Evolutionary conservation across 306 rosid genomes (phyloP).

Genomic region (Oemleria cerasiformis): DNA sequence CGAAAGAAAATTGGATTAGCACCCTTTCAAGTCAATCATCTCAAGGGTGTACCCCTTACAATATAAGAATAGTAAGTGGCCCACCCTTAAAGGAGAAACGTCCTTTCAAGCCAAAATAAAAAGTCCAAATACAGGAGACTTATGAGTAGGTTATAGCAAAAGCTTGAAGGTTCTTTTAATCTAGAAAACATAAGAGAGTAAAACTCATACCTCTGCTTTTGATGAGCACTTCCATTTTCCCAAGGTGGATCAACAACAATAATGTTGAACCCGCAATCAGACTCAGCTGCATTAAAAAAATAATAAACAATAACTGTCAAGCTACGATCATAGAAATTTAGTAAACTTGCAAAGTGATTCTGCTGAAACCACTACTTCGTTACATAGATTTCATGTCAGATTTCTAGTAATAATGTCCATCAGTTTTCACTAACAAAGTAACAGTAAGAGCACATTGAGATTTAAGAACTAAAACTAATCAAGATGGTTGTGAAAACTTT

Average conservation of each 20-base stretch:
- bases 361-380: background rate
- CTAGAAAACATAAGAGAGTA: background rate
- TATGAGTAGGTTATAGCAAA: background rate
- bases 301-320: background rate
- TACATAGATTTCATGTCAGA: background rate
- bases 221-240: slow-evolving; percentile 94
- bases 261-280: slow-evolving; percentile 69
- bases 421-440: background rate
- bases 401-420: background rate
- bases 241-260: slow-evolving; percentile 90
- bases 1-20: background rate
- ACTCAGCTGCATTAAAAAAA: slow-evolving; percentile 38
- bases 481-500: background rate
- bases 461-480: background rate
- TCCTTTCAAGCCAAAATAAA: background rate
- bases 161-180: background rate
- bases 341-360: background rate
- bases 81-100: background rate
- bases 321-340: background rate
- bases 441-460: background rate
- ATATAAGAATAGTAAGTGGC: background rate
- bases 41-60: background rate
- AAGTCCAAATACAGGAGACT: background rate
- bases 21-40: background rate
- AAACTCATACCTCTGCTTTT: slow-evolving; percentile 57